These are phyloP conservation scores for Astragalus glycyphyllos DNA, from an alignment of 306 rosid species.

Conservation along the genomic window DNA sequence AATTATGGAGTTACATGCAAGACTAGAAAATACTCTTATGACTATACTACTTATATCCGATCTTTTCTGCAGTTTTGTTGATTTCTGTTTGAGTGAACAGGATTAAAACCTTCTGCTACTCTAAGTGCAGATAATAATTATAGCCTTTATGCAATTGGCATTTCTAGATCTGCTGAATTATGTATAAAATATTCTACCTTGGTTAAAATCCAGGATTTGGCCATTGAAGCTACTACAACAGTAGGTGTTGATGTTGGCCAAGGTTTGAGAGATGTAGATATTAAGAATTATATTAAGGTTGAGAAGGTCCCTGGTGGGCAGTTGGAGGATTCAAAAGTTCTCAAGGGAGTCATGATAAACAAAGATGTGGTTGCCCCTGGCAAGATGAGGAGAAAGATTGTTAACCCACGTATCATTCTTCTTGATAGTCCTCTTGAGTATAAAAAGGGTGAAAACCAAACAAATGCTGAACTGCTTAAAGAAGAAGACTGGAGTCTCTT, in stretches of 20 bases:
- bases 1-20: background rate
- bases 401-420: constrained; percentile 88
- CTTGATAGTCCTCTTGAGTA: constrained; percentile 92
- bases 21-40: background rate
- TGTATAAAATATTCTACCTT: constrained; percentile 33
- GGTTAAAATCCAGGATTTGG: constrained; percentile 69
- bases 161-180: constrained; percentile 19
- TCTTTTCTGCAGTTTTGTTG: constrained; percentile 17
- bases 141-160: constrained; percentile 2
- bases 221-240: constrained; percentile 88
- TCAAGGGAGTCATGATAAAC: constrained; percentile 91
- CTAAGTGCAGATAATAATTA: background rate
- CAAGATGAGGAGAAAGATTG: constrained; percentile 94
- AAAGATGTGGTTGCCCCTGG: constrained; percentile 95
- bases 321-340: constrained; percentile 86
- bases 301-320: constrained; percentile 96
- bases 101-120: constrained; percentile 14
- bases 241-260: constrained; percentile 92
- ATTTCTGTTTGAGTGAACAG: constrained; percentile 27
- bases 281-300: constrained; percentile 91
- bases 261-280: constrained; percentile 91
- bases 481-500: constrained; percentile 95
- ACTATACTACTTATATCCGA: constrained; percentile 9
- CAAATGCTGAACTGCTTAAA: constrained; percentile 86
- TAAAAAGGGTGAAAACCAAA: constrained; percentile 96